Evolutionary conservation across 2,329 filamentous ascomycete genomes (phyloP), one percentile per base, ranked within the genome.

Genomic region (Colletotrichum sp.): DNA sequence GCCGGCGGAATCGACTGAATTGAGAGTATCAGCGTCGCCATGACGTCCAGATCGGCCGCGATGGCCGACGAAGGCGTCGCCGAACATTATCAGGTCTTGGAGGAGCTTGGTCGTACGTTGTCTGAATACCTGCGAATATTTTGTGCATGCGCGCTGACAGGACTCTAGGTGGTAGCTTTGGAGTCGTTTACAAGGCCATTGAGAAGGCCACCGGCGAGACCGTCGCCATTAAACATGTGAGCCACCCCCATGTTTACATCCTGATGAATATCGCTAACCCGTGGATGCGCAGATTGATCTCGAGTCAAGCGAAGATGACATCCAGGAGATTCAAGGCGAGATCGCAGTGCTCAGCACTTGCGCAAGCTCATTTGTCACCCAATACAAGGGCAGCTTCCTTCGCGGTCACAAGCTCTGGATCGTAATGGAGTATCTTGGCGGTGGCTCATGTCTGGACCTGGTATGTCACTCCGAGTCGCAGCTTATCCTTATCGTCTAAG

Each of bases 381-480:
- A 98, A 83, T 99, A 99, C 89, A 98, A 96, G 84, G 95, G 95
- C 26, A 98, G 96, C 83, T 99, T 99, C 84, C 91, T 99, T n/a
- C 93, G 95, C 80, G 97, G 97, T 30, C 95, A 96, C 84, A 99
- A 99, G 86, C 88, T 99, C 88, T 99, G 97, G 97, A 99, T 99
- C 82, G 95, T 99, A 75, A 99, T 99, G 97, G 97, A 99, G 85
- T 99, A 94, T 82, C 88, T 99, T 13, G 97, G 97, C 8, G 97
- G 97, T 78, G 97, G 97, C 55, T 99, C 97, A 22, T 98, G 97
- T 84, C 90, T 98, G 79, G 97, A 99, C 84, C 85, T 99, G 88
- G 95, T 98, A 91, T 81, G 89, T 77, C 32, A 18, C 39, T n/a
- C 39, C n/a, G 39, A 72, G 84, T 77, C 52, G 36, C 66, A 36